Evolutionary conservation across 1,139 yeast genomes (phyloP).

Genomic region (Suhomyces ambrosiae): DNA sequence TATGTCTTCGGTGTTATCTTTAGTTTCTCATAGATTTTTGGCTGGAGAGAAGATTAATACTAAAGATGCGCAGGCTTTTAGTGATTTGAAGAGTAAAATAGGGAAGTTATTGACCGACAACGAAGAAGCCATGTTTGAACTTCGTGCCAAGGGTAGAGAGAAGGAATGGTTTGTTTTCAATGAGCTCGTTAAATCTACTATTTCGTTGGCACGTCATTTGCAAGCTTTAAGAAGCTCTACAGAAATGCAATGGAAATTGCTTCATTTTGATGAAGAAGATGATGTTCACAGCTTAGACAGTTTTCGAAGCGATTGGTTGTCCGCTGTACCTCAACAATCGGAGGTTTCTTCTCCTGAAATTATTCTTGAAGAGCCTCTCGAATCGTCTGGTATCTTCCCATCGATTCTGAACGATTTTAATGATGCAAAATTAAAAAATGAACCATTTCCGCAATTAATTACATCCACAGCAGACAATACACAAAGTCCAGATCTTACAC

Average conservation of each 20-base stretch:
- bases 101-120: conserved; percentile 43
- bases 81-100: conserved; percentile 43
- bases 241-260: conserved; percentile 62
- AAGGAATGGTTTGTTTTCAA: conserved; percentile 49
- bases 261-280: conserved; percentile 26
- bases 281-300: conserved; percentile 21
- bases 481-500: conserved; percentile 2
- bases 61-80: conserved; percentile 39
- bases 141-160: conserved; percentile 56
- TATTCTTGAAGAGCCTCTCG: neutral
- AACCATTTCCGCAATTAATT: neutral
- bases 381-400: neutral
- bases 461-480: neutral
- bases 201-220: conserved; percentile 56
- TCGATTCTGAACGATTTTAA: neutral
- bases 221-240: conserved; percentile 71
- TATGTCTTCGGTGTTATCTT: conserved; percentile 54
- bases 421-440: no score
- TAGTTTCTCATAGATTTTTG: conserved; percentile 56
- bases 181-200: conserved; percentile 53
- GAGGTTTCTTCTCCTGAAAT: neutral
- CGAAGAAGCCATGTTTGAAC: conserved; percentile 68
- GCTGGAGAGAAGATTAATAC: conserved; percentile 49
- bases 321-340: neutral
- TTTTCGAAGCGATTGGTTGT: conserved; percentile 18